These are phyloP conservation scores for Pseudonitzschia delicatissima DNA, from an alignment of 108 stramenopile genomes.

Conservation along the genomic window DNA sequence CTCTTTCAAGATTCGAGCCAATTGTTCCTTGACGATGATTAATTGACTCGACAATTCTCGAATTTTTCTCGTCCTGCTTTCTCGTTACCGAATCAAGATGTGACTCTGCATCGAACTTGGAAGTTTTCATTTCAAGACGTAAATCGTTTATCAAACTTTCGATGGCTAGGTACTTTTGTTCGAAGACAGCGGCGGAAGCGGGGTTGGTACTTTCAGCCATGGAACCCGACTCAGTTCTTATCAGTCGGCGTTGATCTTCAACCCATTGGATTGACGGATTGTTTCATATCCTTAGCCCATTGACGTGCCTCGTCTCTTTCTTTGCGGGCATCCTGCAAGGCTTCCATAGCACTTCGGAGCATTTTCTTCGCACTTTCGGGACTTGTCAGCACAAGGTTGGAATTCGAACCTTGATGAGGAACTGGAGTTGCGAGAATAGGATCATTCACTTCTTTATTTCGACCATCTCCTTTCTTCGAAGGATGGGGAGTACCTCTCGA, in stretches of 20 bases:
- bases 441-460: not conserved
- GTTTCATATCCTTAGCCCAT: slow-evolving; percentile 39
- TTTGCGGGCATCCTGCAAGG: slow-evolving; percentile 33
- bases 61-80: slow-evolving; percentile 30
- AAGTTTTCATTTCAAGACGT: slow-evolving; percentile 19
- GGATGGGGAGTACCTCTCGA: slow-evolving; percentile 4
- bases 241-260: slow-evolving; percentile 35
- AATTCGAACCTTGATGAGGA: not conserved
- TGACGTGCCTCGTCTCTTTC: slow-evolving; percentile 40
- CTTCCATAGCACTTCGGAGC: slow-evolving; percentile 19
- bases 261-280: slow-evolving; percentile 43
- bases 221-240: slow-evolving; percentile 17
- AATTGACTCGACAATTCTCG: slow-evolving; percentile 18
- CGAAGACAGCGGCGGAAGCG: not conserved
- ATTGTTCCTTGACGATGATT: slow-evolving; percentile 10
- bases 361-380: slow-evolving; percentile 34
- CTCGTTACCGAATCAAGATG: slow-evolving; percentile 19
- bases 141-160: slow-evolving; percentile 25
- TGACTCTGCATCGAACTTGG: slow-evolving; percentile 13
- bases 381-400: slow-evolving; percentile 2
- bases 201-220: not conserved
- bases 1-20: not conserved
- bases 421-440: not conserved
- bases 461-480: not conserved
- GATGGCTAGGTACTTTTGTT: slow-evolving; percentile 16